phyloP scores from a whole-genome alignment of 768 basidiomycete genomes.

The Lactarius evosmus region DNA sequence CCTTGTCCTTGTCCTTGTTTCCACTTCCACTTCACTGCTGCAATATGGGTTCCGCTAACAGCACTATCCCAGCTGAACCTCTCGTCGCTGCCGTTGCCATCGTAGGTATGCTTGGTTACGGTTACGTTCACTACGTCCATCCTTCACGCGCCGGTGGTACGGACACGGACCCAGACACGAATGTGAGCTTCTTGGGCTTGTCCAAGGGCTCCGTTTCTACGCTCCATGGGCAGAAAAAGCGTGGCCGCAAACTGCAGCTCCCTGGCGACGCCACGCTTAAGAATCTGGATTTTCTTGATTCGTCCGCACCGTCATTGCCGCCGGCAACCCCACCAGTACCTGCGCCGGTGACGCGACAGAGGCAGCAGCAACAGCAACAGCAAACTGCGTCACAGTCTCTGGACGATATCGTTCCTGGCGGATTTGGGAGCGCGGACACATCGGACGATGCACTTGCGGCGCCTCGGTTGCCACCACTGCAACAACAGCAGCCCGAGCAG shows the following conservation, averaged over 20 bases:
- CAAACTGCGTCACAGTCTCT: conserved; percentile 32
- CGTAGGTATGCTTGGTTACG: conserved; percentile 42
- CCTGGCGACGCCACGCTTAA: conserved; percentile 23
- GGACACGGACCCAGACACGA: not conserved
- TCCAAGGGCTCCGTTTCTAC: conserved; percentile 13
- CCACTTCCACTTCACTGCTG: not conserved
- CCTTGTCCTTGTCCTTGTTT: not conserved
- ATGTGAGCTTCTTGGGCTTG: not conserved
- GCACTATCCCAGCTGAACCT: conserved; percentile 41
- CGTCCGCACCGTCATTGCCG: conserved; percentile 13
- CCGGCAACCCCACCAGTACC: conserved; percentile 30
- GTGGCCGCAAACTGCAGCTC: conserved; percentile 30
- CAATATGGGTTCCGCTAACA: conserved; percentile 48
- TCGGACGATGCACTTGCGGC: conserved; percentile 12
- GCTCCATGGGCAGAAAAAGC: conserved; percentile 34
- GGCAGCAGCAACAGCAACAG: conserved; percentile 26
- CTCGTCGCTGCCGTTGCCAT: conserved; percentile 40
- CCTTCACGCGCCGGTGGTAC: not conserved
- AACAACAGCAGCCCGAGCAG: conserved; percentile 15
- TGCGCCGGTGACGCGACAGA: conserved; percentile 30
- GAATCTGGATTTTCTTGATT: conserved; percentile 17
- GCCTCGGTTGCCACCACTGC: not conserved
- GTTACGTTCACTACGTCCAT: conserved; percentile 34
- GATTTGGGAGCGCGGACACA: conserved; percentile 37
- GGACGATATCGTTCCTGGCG: conserved; percentile 43